A percentile compares a stretch with the other conserved stretches of the same genome.
These are phyloP conservation scores for Piromyces sp. DNA, from an alignment of 192 early-diverging fungal genomes.

Conservation along the genomic window DNA sequence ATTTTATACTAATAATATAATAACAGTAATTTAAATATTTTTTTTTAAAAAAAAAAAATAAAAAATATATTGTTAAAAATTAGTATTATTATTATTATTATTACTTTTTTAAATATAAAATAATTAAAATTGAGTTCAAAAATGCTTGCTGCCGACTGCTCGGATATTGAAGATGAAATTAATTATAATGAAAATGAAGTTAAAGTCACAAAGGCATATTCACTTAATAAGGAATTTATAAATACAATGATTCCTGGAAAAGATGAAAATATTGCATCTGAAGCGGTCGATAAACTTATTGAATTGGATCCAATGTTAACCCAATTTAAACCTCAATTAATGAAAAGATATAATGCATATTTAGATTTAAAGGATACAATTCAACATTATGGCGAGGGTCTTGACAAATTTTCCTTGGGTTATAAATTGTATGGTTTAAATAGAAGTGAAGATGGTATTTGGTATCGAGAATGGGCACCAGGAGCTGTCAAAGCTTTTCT, in stretches of 20 bases:
- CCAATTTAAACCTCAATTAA: background rate
- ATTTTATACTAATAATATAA: too few species aligned
- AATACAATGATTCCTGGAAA: background rate
- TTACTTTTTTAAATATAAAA: too few species aligned
- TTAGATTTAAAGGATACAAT: background rate
- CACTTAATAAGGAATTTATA: background rate
- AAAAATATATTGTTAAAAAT: too few species aligned
- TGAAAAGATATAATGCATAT: background rate
- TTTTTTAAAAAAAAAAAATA: too few species aligned
- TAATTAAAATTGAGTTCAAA: background rate
- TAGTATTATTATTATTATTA: too few species aligned
- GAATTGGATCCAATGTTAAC: background rate
- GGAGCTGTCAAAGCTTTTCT: conserved; percentile 56
- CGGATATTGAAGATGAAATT: background rate
- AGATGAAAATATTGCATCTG: background rate
- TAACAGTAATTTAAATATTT: too few species aligned
- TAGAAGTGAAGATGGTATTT: conserved; percentile 30
- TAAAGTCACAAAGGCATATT: background rate
- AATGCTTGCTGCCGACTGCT: background rate
- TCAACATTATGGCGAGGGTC: conserved; percentile 30
- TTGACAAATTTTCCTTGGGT: conserved; percentile 64
- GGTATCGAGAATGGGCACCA: conserved; percentile 91
- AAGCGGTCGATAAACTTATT: background rate
- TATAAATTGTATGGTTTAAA: conserved; percentile 73
- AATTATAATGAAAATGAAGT: background rate